phyloP scores from a whole-genome alignment of 495 filamentous ascomycete genomes.

The Hypomontagnella submonticulosa region DNA sequence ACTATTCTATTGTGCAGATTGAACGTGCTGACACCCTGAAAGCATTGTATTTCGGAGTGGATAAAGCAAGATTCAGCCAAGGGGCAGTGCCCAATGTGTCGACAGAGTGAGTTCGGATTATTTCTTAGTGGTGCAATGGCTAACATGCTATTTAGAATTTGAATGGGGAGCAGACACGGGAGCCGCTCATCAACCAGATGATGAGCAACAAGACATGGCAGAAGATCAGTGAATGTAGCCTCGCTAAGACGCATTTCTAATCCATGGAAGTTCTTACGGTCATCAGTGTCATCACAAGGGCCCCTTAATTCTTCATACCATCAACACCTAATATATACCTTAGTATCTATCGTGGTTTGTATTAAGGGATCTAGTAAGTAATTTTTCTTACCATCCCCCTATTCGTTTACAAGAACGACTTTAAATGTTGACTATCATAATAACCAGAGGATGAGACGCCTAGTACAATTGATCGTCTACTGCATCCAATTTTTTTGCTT shows the following conservation, averaged over 20 bases:
- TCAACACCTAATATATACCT: not conserved
- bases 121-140: not conserved
- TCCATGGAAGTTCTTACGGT: no score
- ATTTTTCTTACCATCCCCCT: not conserved
- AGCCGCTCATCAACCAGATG: constrained; percentile 24
- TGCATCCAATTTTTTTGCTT: constrained; percentile 1
- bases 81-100: constrained; percentile 97
- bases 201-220: constrained; percentile 34
- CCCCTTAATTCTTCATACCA: no score
- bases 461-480: not conserved
- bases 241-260: no score
- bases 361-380: constrained; percentile 22
- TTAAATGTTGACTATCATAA: not conserved
- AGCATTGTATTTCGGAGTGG: constrained; percentile 98
- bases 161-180: constrained; percentile 64
- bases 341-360: not conserved
- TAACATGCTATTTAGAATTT: constrained; percentile 65
- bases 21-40: constrained; percentile 37
- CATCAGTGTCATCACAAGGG: no score
- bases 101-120: constrained; percentile 75
- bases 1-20: not conserved
- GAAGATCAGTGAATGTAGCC: constrained; percentile 30
- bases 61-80: constrained; percentile 93
- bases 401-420: not conserved
- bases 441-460: not conserved